phyloP scores from a whole-genome alignment of 2,329 filamentous ascomycete genomes.

The Plectosphaerella plurivora region DNA sequence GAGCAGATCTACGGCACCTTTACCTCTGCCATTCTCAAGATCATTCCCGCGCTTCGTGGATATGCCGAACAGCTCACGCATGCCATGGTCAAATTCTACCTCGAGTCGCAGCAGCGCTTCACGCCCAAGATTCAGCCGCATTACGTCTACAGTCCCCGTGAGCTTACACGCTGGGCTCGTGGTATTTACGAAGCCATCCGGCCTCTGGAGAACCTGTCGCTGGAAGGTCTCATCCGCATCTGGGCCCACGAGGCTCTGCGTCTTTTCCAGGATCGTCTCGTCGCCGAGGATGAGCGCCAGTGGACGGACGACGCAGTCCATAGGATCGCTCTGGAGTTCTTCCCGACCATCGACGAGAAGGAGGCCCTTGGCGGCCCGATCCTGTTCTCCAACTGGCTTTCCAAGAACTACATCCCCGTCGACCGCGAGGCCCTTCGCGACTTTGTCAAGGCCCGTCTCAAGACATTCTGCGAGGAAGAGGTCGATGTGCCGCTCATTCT shows the following conservation, averaged over 20 bases:
- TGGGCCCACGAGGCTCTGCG: conserved; percentile 97
- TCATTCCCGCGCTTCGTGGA: conserved; percentile 88
- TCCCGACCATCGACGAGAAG: conserved; percentile 90
- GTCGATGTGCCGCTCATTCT: conserved; percentile 96
- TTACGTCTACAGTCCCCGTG: conserved; percentile 98
- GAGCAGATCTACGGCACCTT: conserved; percentile 98
- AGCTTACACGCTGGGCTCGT: conserved; percentile 94
- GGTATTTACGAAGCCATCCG: conserved; percentile 96
- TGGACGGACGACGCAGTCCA: conserved; percentile 92
- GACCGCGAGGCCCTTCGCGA: conserved; percentile 92
- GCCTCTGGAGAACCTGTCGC: conserved; percentile 78
- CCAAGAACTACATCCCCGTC: conserved; percentile 96
- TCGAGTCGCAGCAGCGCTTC: conserved; percentile 91
- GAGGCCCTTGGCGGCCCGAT: conserved; percentile 90
- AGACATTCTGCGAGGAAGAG: conserved; percentile 99
- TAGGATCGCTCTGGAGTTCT: conserved; percentile 82
- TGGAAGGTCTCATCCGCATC: conserved; percentile 91
- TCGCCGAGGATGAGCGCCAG: conserved; percentile 85
- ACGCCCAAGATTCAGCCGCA: conserved; percentile 96
- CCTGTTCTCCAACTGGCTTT: conserved; percentile 98
- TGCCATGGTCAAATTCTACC: conserved; percentile 95
- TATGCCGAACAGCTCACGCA: conserved; percentile 92
- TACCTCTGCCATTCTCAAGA: conserved; percentile 93
- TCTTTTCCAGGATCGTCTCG: conserved; percentile 94
- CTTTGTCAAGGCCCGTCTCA: conserved; percentile 94